These are phyloP conservation scores for Solanum clarkiae DNA, from an alignment of 257 asterid species.

Conservation along the genomic window DNA sequence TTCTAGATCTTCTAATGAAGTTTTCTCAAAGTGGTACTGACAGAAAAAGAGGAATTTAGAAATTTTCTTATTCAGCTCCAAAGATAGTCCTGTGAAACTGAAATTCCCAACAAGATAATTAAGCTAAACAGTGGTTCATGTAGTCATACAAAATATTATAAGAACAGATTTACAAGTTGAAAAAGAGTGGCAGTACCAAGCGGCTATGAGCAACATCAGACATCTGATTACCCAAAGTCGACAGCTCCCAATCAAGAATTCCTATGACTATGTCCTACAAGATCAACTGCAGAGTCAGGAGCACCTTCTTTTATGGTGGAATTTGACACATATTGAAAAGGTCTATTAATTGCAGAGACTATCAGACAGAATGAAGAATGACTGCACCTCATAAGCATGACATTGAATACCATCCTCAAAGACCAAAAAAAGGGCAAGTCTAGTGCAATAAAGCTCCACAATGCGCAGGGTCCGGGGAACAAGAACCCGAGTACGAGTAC, in stretches of 20 bases:
- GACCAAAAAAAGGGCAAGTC: too few relatives aligned
- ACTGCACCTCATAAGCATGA: neutral
- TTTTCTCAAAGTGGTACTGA: constrained; percentile 57
- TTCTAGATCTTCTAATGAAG: constrained; percentile 31
- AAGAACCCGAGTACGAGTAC: constrained; percentile 61
- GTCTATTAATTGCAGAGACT: neutral
- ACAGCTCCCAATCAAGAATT: constrained; percentile 91
- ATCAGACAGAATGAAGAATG: neutral
- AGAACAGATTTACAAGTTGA: neutral
- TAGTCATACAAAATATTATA: neutral
- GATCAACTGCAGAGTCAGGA: neutral
- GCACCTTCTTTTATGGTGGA: neutral
- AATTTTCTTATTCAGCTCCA: neutral
- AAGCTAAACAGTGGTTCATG: neutral
- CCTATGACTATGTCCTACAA: constrained; percentile 93
- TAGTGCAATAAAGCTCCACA: too few relatives aligned
- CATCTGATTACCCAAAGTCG: constrained; percentile 96
- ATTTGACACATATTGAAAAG: neutral
- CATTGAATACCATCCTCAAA: neutral
- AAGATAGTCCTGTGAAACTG: neutral
- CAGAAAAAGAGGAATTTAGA: neutral
- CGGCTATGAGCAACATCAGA: constrained; percentile 90
- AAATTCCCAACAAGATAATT: neutral
- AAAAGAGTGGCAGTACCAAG: constrained; percentile 48
- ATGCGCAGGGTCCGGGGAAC: constrained; percentile 2